These are phyloP conservation scores for Melastoma candidum DNA, from an alignment of 441 rosid species.

Conservation along the genomic window DNA sequence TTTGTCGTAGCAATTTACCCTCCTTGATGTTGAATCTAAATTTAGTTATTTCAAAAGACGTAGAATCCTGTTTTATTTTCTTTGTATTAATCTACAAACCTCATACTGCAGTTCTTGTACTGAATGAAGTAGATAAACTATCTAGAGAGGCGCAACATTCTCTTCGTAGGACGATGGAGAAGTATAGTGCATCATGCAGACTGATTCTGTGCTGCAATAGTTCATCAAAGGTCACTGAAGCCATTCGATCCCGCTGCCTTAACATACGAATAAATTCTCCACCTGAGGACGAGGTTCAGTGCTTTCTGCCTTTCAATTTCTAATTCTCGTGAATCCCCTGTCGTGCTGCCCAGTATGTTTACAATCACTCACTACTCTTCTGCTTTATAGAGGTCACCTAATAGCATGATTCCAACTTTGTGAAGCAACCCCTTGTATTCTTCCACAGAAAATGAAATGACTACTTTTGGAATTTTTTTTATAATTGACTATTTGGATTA, in stretches of 20 bases:
- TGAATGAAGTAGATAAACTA: slow-evolving; percentile 96
- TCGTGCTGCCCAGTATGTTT: too few relatives aligned
- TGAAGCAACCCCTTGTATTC: too few relatives aligned
- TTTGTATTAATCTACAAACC: slow-evolving; percentile 10
- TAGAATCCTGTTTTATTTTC: slow-evolving; percentile 6
- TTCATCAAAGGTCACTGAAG: slow-evolving; percentile 90
- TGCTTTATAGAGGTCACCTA: too few relatives aligned
- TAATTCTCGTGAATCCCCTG: too few relatives aligned
- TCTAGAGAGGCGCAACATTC: slow-evolving; percentile 98
- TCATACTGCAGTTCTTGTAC: slow-evolving; percentile 54
- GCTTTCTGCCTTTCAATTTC: background rate
- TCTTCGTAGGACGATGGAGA: slow-evolving; percentile 97
- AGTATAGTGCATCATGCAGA: slow-evolving; percentile 78
- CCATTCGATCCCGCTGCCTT: slow-evolving; percentile 90
- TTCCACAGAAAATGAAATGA: too few relatives aligned
- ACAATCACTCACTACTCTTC: too few relatives aligned
- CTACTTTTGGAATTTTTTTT: too few relatives aligned
- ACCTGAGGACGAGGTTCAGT: slow-evolving; percentile 59
- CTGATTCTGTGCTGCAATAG: slow-evolving; percentile 90
- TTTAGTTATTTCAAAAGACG: background rate
- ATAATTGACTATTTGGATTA: background rate
- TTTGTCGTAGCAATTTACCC: too few relatives aligned
- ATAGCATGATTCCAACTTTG: too few relatives aligned
- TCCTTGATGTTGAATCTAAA: too few relatives aligned
- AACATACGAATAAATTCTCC: slow-evolving; percentile 82